phyloP scores from a whole-genome alignment of 164 flowering plant genomes.

The Macadamia tetraphylla region DNA sequence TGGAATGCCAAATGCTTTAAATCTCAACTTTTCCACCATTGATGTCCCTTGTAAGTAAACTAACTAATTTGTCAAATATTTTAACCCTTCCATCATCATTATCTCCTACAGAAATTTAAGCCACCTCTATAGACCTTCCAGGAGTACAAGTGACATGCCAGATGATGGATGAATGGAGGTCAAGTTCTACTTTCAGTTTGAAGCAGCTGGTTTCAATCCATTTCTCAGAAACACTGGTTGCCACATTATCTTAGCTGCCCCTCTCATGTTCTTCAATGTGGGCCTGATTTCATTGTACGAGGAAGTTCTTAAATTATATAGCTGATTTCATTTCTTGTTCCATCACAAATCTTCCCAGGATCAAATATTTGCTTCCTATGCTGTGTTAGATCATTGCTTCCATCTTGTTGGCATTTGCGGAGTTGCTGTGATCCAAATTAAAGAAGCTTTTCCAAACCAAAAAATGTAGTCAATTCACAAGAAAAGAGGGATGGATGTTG shows the following conservation, averaged over 20 bases:
- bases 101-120: slow-evolving; percentile 9
- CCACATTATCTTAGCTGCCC: slow-evolving; percentile 77
- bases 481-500: no score
- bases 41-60: no score
- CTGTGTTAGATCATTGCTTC: no score
- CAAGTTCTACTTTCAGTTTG: slow-evolving; percentile 73
- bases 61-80: slow-evolving; percentile 14
- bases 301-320: slow-evolving; percentile 15
- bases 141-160: slow-evolving; percentile 47
- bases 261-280: slow-evolving; percentile 80
- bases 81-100: slow-evolving; percentile 12
- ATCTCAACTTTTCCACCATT: no score
- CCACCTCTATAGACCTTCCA: slow-evolving; percentile 7
- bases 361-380: no score
- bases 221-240: slow-evolving; percentile 75
- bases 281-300: slow-evolving; percentile 80
- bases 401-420: no score
- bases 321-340: no score
- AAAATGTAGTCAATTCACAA: no score
- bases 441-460: no score
- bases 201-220: slow-evolving; percentile 80
- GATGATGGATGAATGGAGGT: slow-evolving; percentile 51
- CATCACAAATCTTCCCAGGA: no score
- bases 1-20: no score
- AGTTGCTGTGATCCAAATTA: no score